These are phyloP conservation scores for Dactylorhiza incarnata DNA, from an alignment of 106 monocot genomes.

Conservation along the genomic window DNA sequence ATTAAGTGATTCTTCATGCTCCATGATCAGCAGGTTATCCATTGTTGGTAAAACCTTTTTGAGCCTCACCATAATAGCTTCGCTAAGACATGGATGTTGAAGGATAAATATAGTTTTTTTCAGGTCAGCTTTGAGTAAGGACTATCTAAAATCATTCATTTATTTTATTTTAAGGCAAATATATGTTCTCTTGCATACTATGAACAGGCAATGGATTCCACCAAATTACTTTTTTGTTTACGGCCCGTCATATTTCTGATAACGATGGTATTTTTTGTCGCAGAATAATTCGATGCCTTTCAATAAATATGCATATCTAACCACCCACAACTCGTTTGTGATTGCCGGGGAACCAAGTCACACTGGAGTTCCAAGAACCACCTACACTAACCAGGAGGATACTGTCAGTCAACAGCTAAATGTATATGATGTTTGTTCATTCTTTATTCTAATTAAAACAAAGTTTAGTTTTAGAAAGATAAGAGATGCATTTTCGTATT, in stretches of 20 bases:
- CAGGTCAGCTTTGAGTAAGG: not conserved
- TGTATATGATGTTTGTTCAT: conserved; percentile 14
- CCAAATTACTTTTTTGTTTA: not conserved
- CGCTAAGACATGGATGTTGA: not conserved
- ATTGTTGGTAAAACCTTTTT: too few species aligned
- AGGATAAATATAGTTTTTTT: not conserved
- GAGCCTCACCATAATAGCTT: too few species aligned
- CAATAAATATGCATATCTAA: conserved; percentile 85
- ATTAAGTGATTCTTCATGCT: too few species aligned
- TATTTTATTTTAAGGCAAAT: not conserved
- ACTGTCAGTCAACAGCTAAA: conserved; percentile 64
- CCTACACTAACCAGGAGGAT: conserved; percentile 78
- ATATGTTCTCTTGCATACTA: not conserved
- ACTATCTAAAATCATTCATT: not conserved
- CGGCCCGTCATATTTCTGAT: not conserved
- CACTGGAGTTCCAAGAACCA: conserved; percentile 48
- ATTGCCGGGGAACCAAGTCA: conserved; percentile 63
- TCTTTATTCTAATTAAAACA: not conserved
- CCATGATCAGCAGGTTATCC: too few species aligned
- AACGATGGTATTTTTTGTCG: not conserved
- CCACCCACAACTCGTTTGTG: conserved; percentile 82
- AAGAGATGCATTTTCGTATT: not conserved
- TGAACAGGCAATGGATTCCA: not conserved
- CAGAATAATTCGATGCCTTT: conserved; percentile 81
- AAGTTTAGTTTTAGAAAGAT: not conserved